A percentile compares a stretch with the other conserved stretches of the same genome.
phyloP scores from a whole-genome alignment of 208 protist genomes.

The Lotmaria passim region DNA sequence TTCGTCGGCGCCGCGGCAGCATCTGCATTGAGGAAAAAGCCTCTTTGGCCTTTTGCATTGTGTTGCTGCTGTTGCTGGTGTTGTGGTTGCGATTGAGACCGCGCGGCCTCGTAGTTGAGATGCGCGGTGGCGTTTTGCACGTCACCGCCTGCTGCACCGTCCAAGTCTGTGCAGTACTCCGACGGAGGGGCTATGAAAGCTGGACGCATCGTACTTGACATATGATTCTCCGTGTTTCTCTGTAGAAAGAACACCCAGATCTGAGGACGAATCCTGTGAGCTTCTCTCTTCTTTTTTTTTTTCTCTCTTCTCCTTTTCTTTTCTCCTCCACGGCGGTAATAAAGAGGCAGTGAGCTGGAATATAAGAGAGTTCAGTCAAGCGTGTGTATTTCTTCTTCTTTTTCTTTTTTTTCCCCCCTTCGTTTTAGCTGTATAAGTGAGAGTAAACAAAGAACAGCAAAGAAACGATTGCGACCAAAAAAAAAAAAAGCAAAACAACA shows the following conservation, averaged over 20 bases:
- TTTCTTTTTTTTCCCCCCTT: neutral
- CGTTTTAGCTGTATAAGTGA: neutral
- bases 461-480: neutral
- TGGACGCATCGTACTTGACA: neutral
- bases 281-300: no score
- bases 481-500: slow-evolving; percentile 12
- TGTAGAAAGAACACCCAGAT: no score
- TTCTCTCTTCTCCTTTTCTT: no score
- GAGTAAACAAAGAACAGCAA: slow-evolving; percentile 15
- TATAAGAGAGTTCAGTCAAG: no score
- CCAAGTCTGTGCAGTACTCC: slow-evolving; percentile 13
- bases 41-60: neutral
- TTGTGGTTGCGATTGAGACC: neutral
- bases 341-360: no score
- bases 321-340: no score
- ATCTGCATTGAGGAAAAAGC: no score
- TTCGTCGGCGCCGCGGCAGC: neutral
- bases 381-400: no score
- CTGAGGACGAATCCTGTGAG: no score
- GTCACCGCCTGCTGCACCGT: neutral
- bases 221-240: neutral
- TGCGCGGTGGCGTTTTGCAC: neutral
- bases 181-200: neutral
- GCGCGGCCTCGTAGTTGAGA: slow-evolving; percentile 1
- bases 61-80: slow-evolving; percentile 13